These are phyloP conservation scores for Schoenoplectus tabernaemontani DNA, from an alignment of 202 grass and related monocot genomes.

Conservation along the genomic window DNA sequence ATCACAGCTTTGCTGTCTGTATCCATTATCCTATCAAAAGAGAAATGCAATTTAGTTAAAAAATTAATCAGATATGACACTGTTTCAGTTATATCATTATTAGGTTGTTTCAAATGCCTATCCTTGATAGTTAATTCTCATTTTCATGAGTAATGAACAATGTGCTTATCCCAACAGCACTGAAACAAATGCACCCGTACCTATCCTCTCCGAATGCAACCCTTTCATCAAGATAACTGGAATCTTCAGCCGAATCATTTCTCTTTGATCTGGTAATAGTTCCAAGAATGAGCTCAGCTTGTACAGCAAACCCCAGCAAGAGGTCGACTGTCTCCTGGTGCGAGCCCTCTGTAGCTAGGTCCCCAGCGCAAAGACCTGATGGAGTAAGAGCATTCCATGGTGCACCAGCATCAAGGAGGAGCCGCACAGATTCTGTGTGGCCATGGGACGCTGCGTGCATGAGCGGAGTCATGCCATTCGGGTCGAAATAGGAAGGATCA, in stretches of 20 bases:
- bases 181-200: not conserved
- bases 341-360: constrained; percentile 41
- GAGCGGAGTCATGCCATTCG: constrained; percentile 53
- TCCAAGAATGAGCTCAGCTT: constrained; percentile 83
- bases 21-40: constrained; percentile 45
- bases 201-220: constrained; percentile 78
- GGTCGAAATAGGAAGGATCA: constrained; percentile 73
- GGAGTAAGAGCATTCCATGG: constrained; percentile 81
- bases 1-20: constrained; percentile 85
- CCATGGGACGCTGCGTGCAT: constrained; percentile 64
- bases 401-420: constrained; percentile 57
- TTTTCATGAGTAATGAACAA: not conserved
- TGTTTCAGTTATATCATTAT: not conserved
- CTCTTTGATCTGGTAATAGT: constrained; percentile 41
- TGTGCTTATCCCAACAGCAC: not conserved
- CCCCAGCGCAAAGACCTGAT: constrained; percentile 47
- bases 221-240: constrained; percentile 64
- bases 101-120: not conserved
- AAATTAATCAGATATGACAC: not conserved
- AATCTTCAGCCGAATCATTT: constrained; percentile 12
- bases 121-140: not conserved
- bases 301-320: constrained; percentile 72
- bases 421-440: constrained; percentile 34
- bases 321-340: constrained; percentile 55
- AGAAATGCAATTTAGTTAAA: not conserved